Evolutionary conservation across 768 basidiomycete species (phyloP).

Genomic region (Nidula microcarpa): DNA sequence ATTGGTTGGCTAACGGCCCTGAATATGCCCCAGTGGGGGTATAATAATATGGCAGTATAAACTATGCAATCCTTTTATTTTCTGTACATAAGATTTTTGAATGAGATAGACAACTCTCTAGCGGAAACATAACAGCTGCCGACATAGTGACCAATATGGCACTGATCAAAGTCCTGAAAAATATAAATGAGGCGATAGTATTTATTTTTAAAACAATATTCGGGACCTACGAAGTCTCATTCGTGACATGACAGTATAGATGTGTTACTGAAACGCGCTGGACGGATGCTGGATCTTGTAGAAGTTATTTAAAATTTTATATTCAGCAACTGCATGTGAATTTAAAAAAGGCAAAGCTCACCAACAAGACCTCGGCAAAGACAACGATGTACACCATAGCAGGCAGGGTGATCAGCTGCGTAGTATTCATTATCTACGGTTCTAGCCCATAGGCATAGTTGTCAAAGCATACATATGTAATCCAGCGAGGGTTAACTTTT

Average conservation of each 20-base stretch:
- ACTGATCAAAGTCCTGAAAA: not conserved
- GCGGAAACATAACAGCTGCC: constrained; percentile 7
- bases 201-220: no score
- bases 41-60: constrained; percentile 9
- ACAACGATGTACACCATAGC: not conserved
- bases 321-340: no score
- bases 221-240: constrained; percentile 7
- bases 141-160: constrained; percentile 3
- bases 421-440: not conserved
- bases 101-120: constrained; percentile 6
- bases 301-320: no score
- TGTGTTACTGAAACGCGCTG: constrained; percentile 5
- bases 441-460: not conserved
- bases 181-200: not conserved
- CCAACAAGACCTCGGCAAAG: not conserved
- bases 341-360: not conserved
- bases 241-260: constrained; percentile 12
- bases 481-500: not conserved
- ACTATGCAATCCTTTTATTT: no score
- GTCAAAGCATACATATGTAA: not conserved
- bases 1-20: no score
- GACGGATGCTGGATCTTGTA: constrained; percentile 1
- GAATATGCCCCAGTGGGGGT: not conserved
- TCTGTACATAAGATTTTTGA: not conserved
- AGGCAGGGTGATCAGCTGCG: not conserved